A percentile compares a stretch with the other conserved stretches of the same genome.
Evolutionary conservation across 441 rosid species (phyloP).

Genomic region (Theobroma grandiflorum): DNA sequence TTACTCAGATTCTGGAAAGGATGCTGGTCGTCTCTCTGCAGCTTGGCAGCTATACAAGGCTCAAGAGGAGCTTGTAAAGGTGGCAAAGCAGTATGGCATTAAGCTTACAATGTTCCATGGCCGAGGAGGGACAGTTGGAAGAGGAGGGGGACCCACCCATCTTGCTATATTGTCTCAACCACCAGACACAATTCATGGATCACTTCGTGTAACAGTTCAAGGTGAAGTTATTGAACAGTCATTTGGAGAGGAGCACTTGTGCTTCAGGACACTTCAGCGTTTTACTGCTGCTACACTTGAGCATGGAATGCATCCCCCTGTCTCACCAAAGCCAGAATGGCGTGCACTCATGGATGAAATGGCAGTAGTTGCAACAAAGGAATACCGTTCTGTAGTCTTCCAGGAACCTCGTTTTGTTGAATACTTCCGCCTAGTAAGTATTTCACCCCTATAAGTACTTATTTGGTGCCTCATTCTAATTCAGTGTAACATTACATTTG

Average conservation of each 20-base stretch:
- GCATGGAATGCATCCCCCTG: constrained; percentile 74
- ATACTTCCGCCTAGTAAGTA: constrained; percentile 69
- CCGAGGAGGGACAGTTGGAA: constrained; percentile 74
- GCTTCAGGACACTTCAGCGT: constrained; percentile 74
- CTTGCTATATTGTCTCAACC: constrained; percentile 80
- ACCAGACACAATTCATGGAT: constrained; percentile 69
- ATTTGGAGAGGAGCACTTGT: constrained; percentile 70
- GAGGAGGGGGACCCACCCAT: constrained; percentile 83
- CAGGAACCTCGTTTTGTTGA: constrained; percentile 72
- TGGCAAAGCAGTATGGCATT: constrained; percentile 62
- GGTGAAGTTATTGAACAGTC: constrained; percentile 81
- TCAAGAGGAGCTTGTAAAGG: constrained; percentile 68
- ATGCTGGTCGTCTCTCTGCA: constrained; percentile 73
- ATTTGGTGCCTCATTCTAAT: not conserved
- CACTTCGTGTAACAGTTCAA: constrained; percentile 68
- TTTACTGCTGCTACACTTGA: constrained; percentile 79
- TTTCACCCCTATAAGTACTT: not conserved
- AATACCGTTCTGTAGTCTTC: constrained; percentile 65
- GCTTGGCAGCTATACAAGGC: constrained; percentile 76
- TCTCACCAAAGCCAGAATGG: constrained; percentile 71
- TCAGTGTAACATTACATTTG: not conserved
- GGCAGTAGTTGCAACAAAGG: constrained; percentile 65
- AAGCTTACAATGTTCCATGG: constrained; percentile 77
- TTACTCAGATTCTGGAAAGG: constrained; percentile 77
- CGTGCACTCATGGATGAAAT: constrained; percentile 73